Percentiles rank a stretch among this genome's conserved stretches.
These are phyloP conservation scores for Metschnikowia koreensis DNA, from an alignment of 805 yeast genomes.

Conservation along the genomic window DNA sequence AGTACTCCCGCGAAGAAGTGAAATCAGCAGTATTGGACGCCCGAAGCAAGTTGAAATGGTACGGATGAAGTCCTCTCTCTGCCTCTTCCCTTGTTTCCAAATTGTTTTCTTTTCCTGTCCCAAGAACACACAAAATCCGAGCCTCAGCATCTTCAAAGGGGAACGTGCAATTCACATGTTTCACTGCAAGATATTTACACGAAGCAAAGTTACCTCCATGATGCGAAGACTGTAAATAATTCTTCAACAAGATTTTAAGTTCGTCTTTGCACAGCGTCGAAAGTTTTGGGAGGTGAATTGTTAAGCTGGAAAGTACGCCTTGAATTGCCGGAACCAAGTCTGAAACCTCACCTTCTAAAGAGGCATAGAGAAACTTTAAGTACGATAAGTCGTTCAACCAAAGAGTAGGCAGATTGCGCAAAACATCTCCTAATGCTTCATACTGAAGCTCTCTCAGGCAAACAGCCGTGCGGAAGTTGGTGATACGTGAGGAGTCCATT, in stretches of 20 bases:
- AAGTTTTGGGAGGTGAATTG: constrained; percentile 46
- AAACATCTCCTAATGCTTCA: constrained; percentile 72
- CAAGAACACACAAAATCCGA: constrained; percentile 64
- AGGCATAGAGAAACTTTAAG: constrained; percentile 66
- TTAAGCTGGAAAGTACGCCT: constrained; percentile 62
- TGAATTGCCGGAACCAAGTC: constrained; percentile 70
- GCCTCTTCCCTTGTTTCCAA: constrained; percentile 82
- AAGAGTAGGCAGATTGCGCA: constrained; percentile 44
- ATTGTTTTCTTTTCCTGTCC: constrained; percentile 54
- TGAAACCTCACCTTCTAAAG: constrained; percentile 59
- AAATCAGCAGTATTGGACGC: constrained; percentile 45
- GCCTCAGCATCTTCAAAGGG: constrained; percentile 69
- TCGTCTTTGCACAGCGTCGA: constrained; percentile 36
- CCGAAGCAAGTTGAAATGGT: constrained; percentile 61
- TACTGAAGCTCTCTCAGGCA: constrained; percentile 63
- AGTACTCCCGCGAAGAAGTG: constrained; percentile 41
- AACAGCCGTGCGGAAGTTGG: constrained; percentile 33
- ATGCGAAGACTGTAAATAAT: constrained; percentile 25
- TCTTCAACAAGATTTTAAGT: constrained; percentile 39
- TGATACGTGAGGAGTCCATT: constrained; percentile 33
- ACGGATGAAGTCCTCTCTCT: constrained; percentile 74
- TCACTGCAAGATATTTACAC: constrained; percentile 62
- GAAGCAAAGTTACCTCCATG: constrained; percentile 21
- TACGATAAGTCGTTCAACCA: constrained; percentile 48
- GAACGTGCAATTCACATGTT: constrained; percentile 61